These are phyloP conservation scores for Borealophlyctis nickersoniae DNA, from an alignment of 192 early-diverging fungal genomes.

Conservation along the genomic window DNA sequence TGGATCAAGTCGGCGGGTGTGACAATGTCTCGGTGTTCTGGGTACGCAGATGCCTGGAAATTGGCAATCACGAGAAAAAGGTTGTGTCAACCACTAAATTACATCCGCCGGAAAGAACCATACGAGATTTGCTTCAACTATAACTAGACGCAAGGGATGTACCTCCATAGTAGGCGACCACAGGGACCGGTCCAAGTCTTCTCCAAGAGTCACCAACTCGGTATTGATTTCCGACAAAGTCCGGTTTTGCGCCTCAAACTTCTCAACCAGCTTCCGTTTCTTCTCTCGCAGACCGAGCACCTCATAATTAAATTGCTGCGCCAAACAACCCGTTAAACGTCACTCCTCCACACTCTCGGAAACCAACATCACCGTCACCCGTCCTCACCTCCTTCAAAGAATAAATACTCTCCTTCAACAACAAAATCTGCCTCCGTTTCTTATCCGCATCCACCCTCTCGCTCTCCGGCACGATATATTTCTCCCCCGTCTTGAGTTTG, in stretches of 20 bases:
- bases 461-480: constrained; percentile 68
- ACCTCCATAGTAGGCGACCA: constrained; percentile 44
- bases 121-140: neutral
- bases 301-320: constrained; percentile 46
- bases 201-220: constrained; percentile 38
- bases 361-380: too few relatives aligned
- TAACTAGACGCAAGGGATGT: neutral
- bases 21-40: constrained; percentile 49
- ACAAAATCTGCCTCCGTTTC: constrained; percentile 53
- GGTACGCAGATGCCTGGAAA: constrained; percentile 32
- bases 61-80: too few relatives aligned
- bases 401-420: constrained; percentile 54
- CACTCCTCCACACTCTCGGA: too few relatives aligned
- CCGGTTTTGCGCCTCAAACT: constrained; percentile 31
- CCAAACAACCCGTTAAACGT: constrained; percentile 2
- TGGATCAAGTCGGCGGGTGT: constrained; percentile 44
- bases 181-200: constrained; percentile 5
- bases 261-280: constrained; percentile 34
- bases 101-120: too few relatives aligned
- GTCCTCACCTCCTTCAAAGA: constrained; percentile 50
- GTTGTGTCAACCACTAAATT: too few relatives aligned
- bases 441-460: constrained; percentile 65
- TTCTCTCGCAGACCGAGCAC: constrained; percentile 35
- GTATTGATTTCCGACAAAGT: constrained; percentile 35
- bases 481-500: constrained; percentile 61